These are phyloP conservation scores for Cercospora sp. DNA, from an alignment of 2,329 filamentous ascomycete species.

Conservation along the genomic window DNA sequence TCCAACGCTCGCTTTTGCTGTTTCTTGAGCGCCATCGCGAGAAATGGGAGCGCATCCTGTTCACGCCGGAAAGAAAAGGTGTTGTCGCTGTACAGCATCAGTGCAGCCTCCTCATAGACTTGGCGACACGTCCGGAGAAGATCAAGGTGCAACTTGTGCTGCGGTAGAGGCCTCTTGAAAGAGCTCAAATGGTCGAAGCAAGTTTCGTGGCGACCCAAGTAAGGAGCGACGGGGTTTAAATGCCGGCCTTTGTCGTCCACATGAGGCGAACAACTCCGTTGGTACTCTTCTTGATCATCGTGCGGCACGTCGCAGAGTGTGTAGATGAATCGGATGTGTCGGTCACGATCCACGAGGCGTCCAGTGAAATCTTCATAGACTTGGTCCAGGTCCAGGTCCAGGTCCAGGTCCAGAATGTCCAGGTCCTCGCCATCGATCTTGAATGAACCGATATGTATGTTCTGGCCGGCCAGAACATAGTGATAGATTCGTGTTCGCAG, in stretches of 20 bases:
- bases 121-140: constrained; percentile 1
- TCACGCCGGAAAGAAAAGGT: neutral
- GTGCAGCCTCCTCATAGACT: neutral
- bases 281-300: neutral
- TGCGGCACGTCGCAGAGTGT: neutral
- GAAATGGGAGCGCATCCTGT: neutral
- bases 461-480: neutral
- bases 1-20: neutral
- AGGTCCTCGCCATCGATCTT: neutral
- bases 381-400: no score
- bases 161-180: no score
- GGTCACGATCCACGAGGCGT: neutral
- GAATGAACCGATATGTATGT: neutral
- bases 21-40: neutral
- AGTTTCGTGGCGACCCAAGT: neutral
- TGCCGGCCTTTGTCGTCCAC: neutral
- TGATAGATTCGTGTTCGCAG: neutral
- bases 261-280: neutral
- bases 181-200: neutral
- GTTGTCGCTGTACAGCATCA: neutral
- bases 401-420: no score
- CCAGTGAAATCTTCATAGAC: neutral
- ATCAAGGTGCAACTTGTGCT: neutral
- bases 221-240: neutral
- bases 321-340: neutral